A percentile compares a stretch with the other conserved stretches of the same genome.
phyloP scores from a whole-genome alignment of 371 early-diverging fungal genomes.

The Rhizomucor miehei region DNA sequence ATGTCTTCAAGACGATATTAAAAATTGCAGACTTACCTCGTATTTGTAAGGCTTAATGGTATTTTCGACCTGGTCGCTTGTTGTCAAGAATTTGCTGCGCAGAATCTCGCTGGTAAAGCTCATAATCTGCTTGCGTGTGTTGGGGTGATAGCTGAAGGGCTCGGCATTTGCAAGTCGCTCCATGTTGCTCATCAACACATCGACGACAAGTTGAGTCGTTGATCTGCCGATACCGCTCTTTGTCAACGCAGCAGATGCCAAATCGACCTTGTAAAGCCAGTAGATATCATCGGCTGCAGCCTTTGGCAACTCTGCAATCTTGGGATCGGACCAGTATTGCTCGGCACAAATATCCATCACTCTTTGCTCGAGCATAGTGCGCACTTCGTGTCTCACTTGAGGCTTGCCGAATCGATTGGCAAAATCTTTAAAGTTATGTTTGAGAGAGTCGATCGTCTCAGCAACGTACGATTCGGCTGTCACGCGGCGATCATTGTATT shows the following conservation, averaged over 20 bases:
- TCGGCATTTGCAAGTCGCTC: conserved; percentile 75
- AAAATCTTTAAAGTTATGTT: conserved; percentile 91
- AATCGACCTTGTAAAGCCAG: conserved; percentile 84
- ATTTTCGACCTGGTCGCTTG: conserved; percentile 97
- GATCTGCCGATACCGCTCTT: conserved; percentile 92
- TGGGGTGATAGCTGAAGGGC: conserved; percentile 85
- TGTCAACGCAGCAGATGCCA: conserved; percentile 82
- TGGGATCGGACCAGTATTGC: conserved; percentile 88
- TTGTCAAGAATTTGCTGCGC: conserved; percentile 78
- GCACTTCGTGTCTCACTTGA: conserved; percentile 86
- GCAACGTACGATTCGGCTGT: conserved; percentile 95
- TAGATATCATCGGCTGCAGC: conserved; percentile 56
- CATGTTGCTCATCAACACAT: conserved; percentile 81
- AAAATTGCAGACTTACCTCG: conserved; percentile 46
- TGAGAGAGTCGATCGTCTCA: conserved; percentile 89
- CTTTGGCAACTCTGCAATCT: conserved; percentile 65
- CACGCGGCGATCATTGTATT: conserved; percentile 92
- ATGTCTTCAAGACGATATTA: no score
- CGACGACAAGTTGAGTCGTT: conserved; percentile 89
- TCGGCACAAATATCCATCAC: conserved; percentile 89
- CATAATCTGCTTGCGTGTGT: conserved; percentile 77
- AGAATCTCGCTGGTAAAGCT: conserved; percentile 82
- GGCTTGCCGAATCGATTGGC: conserved; percentile 86
- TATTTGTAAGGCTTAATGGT: conserved; percentile 98
- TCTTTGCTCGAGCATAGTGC: conserved; percentile 84